Conservation (phyloP, 2,329 filamentous ascomycete genomes). For the Ophiostoma perfectum region DNA sequence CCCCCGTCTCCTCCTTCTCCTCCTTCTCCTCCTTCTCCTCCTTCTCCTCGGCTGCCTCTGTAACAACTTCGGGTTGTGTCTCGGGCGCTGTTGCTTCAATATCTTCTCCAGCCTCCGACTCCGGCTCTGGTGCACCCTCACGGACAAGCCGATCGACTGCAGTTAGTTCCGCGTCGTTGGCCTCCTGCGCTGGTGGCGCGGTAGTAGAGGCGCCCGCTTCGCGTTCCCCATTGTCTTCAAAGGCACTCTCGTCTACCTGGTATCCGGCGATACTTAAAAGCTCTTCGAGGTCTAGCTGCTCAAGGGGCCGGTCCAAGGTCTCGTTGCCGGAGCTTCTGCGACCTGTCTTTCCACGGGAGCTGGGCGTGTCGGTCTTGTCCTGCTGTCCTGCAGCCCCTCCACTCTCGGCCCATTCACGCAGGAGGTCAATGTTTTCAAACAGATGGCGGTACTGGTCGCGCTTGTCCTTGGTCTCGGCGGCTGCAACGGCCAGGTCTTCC, state of each 20-base stretch:
- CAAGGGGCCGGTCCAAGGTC: not conserved
- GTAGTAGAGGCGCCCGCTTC: not conserved
- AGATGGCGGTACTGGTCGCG: slow-evolving; percentile 53
- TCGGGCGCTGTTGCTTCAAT: not conserved
- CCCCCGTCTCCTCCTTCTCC: not conserved
- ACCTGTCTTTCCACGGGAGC: not conserved
- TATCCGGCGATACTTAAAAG: slow-evolving; percentile 45
- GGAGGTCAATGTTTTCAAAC: slow-evolving; percentile 38
- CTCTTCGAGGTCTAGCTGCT: slow-evolving; percentile 36
- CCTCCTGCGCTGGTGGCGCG: not conserved
- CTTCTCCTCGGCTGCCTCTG: not conserved
- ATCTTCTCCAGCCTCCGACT: not conserved
- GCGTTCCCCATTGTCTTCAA: not conserved
- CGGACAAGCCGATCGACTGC: slow-evolving; percentile 21
- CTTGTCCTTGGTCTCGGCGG: slow-evolving; percentile 55
- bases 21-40: not conserved
- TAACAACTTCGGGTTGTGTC: not conserved
- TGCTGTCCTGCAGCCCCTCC: slow-evolving; percentile 26
- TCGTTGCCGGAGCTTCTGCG: not conserved
- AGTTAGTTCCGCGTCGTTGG: slow-evolving; percentile 16
- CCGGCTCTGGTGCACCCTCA: slow-evolving; percentile 7
- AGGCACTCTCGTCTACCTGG: slow-evolving; percentile 32
- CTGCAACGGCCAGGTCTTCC: slow-evolving; percentile 69
- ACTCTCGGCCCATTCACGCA: not conserved
- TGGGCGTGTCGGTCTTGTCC: slow-evolving; percentile 18